Percentiles rank a stretch among this genome's conserved stretches.
Evolutionary conservation across 2,329 filamentous ascomycete genomes (phyloP).

Genomic region (Clonostachys solani): DNA sequence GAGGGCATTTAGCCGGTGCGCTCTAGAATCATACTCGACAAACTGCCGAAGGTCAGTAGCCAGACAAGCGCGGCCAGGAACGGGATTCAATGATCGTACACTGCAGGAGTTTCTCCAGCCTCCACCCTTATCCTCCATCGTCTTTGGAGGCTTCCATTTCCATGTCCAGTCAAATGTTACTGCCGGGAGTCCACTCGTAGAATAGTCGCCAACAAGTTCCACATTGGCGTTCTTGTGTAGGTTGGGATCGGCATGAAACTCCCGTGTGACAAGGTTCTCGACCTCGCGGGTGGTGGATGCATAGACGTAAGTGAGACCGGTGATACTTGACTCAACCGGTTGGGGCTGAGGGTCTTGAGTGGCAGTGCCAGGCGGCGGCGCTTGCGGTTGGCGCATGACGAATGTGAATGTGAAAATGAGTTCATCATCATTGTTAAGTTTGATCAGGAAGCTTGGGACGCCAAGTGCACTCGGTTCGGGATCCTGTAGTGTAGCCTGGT

Average conservation of each 20-base stretch:
- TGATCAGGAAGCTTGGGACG: conserved; percentile 74
- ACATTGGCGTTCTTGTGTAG: conserved; percentile 97
- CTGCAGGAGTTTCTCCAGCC: conserved; percentile 97
- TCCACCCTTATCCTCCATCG: conserved; percentile 74
- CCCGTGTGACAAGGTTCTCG: conserved; percentile 88
- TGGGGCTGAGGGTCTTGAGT: conserved; percentile 40
- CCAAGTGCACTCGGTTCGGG: conserved; percentile 54
- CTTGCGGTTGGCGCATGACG: conserved; percentile 56
- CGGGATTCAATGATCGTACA: conserved; percentile 38
- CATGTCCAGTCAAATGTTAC: conserved; percentile 93
- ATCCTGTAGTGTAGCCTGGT: conserved; percentile 52
- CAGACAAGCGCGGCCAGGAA: not conserved
- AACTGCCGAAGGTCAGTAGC: conserved; percentile 52
- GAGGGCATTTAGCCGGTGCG: conserved; percentile 82
- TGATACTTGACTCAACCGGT: conserved; percentile 69
- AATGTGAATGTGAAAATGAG: conserved; percentile 92
- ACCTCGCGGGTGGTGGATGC: conserved; percentile 82
- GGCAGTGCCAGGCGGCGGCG: conserved; percentile 20
- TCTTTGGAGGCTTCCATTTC: conserved; percentile 92
- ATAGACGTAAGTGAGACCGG: conserved; percentile 87
- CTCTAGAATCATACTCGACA: conserved; percentile 92
- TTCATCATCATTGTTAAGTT: conserved; percentile 86
- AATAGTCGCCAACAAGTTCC: conserved; percentile 87
- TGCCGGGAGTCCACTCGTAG: conserved; percentile 76
- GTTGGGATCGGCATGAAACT: conserved; percentile 96